Base-by-base conservation (phyloP, 2,329 filamentous ascomycete species). In the Colletotrichum chlorophyti region DNA sequence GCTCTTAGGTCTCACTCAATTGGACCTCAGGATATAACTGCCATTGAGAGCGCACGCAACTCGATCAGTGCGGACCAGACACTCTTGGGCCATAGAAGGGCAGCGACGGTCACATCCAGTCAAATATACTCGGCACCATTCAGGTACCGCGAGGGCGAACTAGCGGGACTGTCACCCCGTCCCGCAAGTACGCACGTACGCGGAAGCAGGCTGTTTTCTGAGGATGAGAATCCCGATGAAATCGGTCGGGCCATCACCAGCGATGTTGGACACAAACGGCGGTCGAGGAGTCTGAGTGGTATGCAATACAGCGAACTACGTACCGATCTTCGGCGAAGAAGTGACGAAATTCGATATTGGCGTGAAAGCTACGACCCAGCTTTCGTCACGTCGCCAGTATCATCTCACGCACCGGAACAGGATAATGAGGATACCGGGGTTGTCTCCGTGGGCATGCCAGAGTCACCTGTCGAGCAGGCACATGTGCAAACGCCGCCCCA, bases 331-430 rank as follows among this genome's bases (percentile, higher is more conserved):
- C 79, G 84, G 38, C 79, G 84, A 31, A 80, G 85, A 26, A 88
- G 84, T 66, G 84, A 86, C 53, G 86, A 89, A 68, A 86, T 88
- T 34, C 80, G 83, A 11, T 85, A 84, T 65, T 88, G 85, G 84
- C 78, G 86, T 59, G 81, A 84, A 65, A 87, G 85, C 61, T 84
- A 85, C 62, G 81, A 80, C 41, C 77, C 77, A 1, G 77, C 76
- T 1, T 74, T 81, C 47, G 67, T 80, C 52, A 27, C 51, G 15
- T 85, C 83, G 6, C 82, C 83, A 0, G 70, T 81, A 27, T 81
- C 82, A 4, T 83, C 82, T 3, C 70, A 74, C 38, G 70, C 70
- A 17, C 73, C 75, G n/a, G 74, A 78, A 21, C 67, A 65, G 3
- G 72, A 69, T 31, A 62, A 64, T 48, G 70, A 76, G 41, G 73